Conservation (phyloP, 2,329 filamentous ascomycete species). For the Colletotrichum caudatum region DNA sequence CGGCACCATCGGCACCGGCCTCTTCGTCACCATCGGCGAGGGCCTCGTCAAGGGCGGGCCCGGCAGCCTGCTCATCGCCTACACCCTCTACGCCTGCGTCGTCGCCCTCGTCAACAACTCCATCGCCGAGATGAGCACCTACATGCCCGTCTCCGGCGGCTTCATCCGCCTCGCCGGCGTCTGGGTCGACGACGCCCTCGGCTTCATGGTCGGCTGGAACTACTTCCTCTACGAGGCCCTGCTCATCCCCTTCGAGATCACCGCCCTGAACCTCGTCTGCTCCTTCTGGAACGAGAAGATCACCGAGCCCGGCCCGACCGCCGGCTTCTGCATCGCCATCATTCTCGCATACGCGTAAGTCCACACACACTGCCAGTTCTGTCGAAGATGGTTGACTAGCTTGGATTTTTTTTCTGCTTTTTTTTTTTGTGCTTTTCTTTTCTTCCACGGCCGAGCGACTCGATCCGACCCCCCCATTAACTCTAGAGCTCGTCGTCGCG, state of each 20-base stretch:
- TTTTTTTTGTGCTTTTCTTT: neutral
- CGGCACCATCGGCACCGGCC: slow-evolving; percentile 61
- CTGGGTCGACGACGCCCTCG: slow-evolving; percentile 68
- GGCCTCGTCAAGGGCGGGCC: slow-evolving; percentile 45
- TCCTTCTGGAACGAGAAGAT: slow-evolving; percentile 45
- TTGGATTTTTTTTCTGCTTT: neutral
- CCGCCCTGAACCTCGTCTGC: slow-evolving; percentile 44
- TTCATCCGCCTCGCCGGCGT: slow-evolving; percentile 43
- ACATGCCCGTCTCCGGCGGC: slow-evolving; percentile 41
- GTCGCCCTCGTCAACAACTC: slow-evolving; percentile 58
- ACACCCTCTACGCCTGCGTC: slow-evolving; percentile 41
- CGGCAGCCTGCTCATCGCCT: slow-evolving; percentile 38
- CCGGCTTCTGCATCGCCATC: slow-evolving; percentile 44
- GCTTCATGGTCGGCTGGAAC: slow-evolving; percentile 69
- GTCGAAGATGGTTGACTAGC: slow-evolving; percentile 25
- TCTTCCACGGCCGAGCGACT: slow-evolving; percentile 26
- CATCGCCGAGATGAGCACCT: slow-evolving; percentile 52
- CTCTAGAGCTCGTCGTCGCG: slow-evolving; percentile 31
- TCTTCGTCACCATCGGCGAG: slow-evolving; percentile 61
- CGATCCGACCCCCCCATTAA: neutral
- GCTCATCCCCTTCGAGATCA: slow-evolving; percentile 53
- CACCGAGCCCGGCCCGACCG: slow-evolving; percentile 39
- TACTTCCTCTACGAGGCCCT: slow-evolving; percentile 67
- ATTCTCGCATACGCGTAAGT: slow-evolving; percentile 41
- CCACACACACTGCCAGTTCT: neutral